A percentile compares a stretch with the other conserved stretches of the same genome.
Evolutionary conservation across 1,139 yeast genomes (phyloP).

Genomic region (Fermentozyma sake): DNA sequence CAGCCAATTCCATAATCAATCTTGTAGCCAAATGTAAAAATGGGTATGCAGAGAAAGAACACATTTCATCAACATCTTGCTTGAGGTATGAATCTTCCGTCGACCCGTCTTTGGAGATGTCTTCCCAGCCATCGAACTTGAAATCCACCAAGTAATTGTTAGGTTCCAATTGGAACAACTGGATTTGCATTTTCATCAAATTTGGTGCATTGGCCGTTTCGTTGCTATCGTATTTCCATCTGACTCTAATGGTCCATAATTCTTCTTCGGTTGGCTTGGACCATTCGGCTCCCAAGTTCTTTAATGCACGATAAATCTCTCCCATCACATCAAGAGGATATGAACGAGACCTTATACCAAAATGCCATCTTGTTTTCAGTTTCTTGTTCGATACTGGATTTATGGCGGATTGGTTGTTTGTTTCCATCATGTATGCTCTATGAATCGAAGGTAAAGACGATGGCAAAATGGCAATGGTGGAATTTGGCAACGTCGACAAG

Average conservation of each 20-base stretch:
- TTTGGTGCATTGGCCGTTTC: conserved; percentile 50
- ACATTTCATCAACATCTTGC: conserved; percentile 61
- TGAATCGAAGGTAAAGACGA: conserved; percentile 93
- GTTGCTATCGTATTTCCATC: conserved; percentile 78
- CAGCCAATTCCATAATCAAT: conserved; percentile 94
- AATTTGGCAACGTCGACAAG: conserved; percentile 47
- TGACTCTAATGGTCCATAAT: conserved; percentile 93
- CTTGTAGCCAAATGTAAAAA: conserved; percentile 89
- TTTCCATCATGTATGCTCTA: conserved; percentile 83
- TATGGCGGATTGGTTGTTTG: conserved; percentile 47
- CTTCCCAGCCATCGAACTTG: conserved; percentile 97
- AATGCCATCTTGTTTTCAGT: conserved; percentile 97
- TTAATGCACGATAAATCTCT: conserved; percentile 90
- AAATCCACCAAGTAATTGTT: conserved; percentile 94
- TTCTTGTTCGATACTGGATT: conserved; percentile 77
- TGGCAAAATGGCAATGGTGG: conserved; percentile 87
- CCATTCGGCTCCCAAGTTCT: conserved; percentile 97
- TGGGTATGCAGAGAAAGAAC: conserved; percentile 90
- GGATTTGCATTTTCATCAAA: conserved; percentile 95
- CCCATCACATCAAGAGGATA: conserved; percentile 99
- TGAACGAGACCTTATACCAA: conserved; percentile 93
- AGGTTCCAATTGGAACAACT: conserved; percentile 90
- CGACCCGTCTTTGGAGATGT: conserved; percentile 14
- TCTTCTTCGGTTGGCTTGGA: conserved; percentile 90
- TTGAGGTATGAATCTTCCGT: conserved; percentile 18